These are phyloP conservation scores for Colletotrichum sp. DNA, from an alignment of 2,329 filamentous ascomycete genomes.

Conservation along the genomic window DNA sequence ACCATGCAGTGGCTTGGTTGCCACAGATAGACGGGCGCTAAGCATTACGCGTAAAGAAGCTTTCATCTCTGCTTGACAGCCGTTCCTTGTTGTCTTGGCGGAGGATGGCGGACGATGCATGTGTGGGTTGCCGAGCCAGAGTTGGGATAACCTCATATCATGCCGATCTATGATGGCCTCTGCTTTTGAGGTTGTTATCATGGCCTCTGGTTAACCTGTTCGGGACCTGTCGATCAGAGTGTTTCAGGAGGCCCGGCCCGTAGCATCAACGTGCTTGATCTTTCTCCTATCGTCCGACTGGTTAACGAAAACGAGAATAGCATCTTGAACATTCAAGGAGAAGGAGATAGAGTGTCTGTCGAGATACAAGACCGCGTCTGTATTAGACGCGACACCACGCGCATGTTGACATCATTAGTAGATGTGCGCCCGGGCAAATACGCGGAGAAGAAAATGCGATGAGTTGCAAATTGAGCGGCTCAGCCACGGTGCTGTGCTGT, in stretches of 20 bases:
- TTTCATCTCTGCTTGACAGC: not conserved
- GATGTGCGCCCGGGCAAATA: not conserved
- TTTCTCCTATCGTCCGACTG: not conserved
- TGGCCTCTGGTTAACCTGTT: not conserved
- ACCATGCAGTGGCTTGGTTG: not conserved
- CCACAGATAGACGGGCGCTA: not conserved
- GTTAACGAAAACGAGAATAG: not conserved
- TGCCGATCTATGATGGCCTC: not conserved
- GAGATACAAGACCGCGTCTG: not conserved
- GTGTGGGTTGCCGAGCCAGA: not conserved
- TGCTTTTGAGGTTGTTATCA: not conserved
- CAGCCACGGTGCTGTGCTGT: not conserved
- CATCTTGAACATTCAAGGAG: not conserved
- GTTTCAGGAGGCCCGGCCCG: not conserved
- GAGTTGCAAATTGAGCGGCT: not conserved
- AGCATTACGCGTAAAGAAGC: not conserved
- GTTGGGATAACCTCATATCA: not conserved
- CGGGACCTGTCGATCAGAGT: not conserved
- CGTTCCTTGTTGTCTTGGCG: not conserved
- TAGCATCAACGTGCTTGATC: not conserved
- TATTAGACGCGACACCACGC: not conserved
- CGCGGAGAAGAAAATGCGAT: not conserved
- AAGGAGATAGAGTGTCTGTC: not conserved
- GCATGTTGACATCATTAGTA: not conserved
- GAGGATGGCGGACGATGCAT: not conserved